phyloP scores from a whole-genome alignment of 257 asterid species.

The Paulownia fortunei region DNA sequence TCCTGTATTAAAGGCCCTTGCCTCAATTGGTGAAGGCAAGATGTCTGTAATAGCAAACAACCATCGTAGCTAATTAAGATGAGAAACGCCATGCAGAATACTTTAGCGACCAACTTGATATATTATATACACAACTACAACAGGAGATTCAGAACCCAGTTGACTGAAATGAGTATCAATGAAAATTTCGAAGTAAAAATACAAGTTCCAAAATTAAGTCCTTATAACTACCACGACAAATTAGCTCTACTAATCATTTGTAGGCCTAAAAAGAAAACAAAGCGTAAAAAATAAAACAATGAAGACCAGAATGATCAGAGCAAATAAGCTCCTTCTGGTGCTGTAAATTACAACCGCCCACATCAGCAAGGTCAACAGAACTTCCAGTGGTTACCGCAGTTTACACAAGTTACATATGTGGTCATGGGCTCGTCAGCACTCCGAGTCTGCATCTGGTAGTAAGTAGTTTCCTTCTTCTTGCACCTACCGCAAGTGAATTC shows the following conservation, averaged over 20 bases:
- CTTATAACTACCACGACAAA: conserved; percentile 17
- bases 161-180: conserved; percentile 7
- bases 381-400: conserved; percentile 90
- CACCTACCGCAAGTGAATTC: conserved; percentile 85
- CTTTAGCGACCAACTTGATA: background rate
- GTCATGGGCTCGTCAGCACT: conserved; percentile 99
- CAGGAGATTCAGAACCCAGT: background rate
- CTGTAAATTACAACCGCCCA: background rate
- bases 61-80: background rate
- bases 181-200: background rate
- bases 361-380: conserved; percentile 54
- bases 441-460: conserved; percentile 93
- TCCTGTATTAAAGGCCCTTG: too few species aligned
- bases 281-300: conserved; percentile 42
- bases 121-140: background rate
- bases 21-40: too few species aligned
- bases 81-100: background rate
- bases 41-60: background rate
- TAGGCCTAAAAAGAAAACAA: background rate
- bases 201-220: conserved; percentile 14
- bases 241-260: conserved; percentile 10
- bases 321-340: background rate
- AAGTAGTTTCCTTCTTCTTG: conserved; percentile 77
- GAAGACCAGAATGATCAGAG: background rate
- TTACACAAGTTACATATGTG: conserved; percentile 86